A percentile compares a stretch with the other conserved stretches of the same genome.
These are phyloP conservation scores for Paramyrothecium roridum DNA, from an alignment of 2,329 filamentous ascomycete genomes.

Conservation along the genomic window DNA sequence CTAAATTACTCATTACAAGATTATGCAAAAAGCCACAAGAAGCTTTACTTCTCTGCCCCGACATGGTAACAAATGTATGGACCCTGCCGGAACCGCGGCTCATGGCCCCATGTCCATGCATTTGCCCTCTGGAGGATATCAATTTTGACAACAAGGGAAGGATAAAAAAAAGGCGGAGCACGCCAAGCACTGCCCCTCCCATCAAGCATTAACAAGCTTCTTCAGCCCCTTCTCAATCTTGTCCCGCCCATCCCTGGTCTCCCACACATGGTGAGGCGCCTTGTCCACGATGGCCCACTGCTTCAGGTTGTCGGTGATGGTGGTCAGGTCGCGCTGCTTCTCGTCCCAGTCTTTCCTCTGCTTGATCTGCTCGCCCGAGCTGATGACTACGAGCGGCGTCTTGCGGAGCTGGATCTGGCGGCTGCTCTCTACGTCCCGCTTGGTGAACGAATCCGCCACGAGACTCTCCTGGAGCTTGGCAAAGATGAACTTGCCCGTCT, in stretches of 20 bases:
- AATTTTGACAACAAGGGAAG: neutral
- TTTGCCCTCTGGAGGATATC: neutral
- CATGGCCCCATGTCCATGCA: neutral
- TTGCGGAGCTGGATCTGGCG: constrained; percentile 74
- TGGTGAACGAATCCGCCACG: constrained; percentile 79
- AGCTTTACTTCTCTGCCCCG: neutral
- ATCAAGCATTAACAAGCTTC: constrained; percentile 53
- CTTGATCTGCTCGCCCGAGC: constrained; percentile 70
- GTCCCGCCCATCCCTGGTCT: constrained; percentile 65
- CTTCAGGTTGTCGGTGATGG: constrained; percentile 73
- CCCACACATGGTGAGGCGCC: constrained; percentile 86
- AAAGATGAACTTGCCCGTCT: constrained; percentile 81
- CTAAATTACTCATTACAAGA: too few relatives aligned
- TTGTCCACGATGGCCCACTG: constrained; percentile 84
- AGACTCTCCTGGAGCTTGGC: constrained; percentile 90
- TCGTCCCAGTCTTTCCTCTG: constrained; percentile 70
- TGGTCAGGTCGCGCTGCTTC: constrained; percentile 81
- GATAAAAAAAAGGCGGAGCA: neutral
- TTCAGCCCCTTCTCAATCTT: constrained; percentile 76
- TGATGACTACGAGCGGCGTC: constrained; percentile 76
- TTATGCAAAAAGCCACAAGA: neutral
- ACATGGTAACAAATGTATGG: neutral
- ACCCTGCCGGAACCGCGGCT: neutral
- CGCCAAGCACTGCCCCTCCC: neutral
- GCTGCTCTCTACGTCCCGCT: constrained; percentile 76